Conservation (phyloP, 306 rosid species). For the Chamaecrista fasciculata region DNA sequence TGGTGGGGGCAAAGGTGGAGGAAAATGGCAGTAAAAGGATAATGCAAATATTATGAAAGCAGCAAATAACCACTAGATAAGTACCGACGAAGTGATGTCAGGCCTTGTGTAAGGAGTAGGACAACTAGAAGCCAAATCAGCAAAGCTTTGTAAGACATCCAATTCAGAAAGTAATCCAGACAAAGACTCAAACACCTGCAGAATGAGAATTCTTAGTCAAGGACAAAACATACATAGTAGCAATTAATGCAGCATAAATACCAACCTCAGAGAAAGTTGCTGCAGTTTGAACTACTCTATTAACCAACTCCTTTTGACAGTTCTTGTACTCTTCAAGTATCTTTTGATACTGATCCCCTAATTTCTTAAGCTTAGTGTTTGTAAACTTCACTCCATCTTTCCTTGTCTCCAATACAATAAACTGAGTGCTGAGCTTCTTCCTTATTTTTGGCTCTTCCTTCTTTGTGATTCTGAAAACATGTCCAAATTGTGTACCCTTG, state of each 20-base stretch:
- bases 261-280: slow-evolving; percentile 78
- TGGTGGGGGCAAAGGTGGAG: slow-evolving; percentile 7
- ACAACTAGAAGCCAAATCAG: slow-evolving; percentile 88
- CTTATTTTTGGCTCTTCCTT: slow-evolving; percentile 97
- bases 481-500: slow-evolving; percentile 91
- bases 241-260: slow-evolving; percentile 7
- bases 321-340: slow-evolving; percentile 79
- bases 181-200: slow-evolving; percentile 76
- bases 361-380: slow-evolving; percentile 79
- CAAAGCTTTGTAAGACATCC: slow-evolving; percentile 90
- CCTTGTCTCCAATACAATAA: slow-evolving; percentile 89
- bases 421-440: slow-evolving; percentile 86
- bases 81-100: slow-evolving; percentile 74
- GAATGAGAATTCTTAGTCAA: slow-evolving; percentile 32
- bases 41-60: slow-evolving; percentile 11
- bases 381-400: slow-evolving; percentile 98
- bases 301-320: slow-evolving; percentile 80
- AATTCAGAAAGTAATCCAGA: slow-evolving; percentile 80
- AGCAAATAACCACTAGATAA: slow-evolving; percentile 16
- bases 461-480: slow-evolving; percentile 93
- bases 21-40: not conserved
- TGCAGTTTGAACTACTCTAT: slow-evolving; percentile 67
- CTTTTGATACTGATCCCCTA: slow-evolving; percentile 83
- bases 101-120: slow-evolving; percentile 94
- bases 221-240: slow-evolving; percentile 13